Evolutionary conservation across 108 stramenopile genomes (phyloP), one percentile per base, ranked within the genome.

Genomic region (Stephanodiscus minutulus): DNA sequence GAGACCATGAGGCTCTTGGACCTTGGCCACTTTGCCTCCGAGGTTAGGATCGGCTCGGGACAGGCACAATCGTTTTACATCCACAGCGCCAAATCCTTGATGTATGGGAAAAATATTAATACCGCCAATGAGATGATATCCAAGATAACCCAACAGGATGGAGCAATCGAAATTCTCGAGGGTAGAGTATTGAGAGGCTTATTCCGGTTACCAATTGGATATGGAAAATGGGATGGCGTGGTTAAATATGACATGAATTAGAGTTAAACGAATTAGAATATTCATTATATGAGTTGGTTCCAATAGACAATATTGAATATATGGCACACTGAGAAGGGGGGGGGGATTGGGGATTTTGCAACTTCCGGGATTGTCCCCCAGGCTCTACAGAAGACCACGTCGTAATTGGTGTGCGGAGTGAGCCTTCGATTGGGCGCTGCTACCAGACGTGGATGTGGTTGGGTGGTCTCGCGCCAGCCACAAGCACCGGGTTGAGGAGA

Each of bases 51-150:
- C 3, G 8, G 48, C 6, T 46, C 27, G 10, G 64, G 64, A 28
- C 48, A 64, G 2, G 27, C 44, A 4, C 27, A 50, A 35, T 64
- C 64, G 21, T 50, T 64, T 49, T 64, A 64, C 22, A 21, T 64
- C 6, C 47, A 31, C 24, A 64, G 27, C 29, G 21, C 24, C 15
- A 27, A 27, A 0, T 46, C 47, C 29, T 33, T 50, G 47, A 43
- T 24, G 46, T 64, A 29, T 21, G 29, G 17, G 35, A 24, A 20
- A 20, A 37, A 28, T n/a, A 17, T 17, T 37, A 13, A 44, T 0
- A 44, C 43, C 0, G 11, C 43, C 43, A 15, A 44, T 44, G 13
- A 13, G 43, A 17, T 44, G 43, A 2, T 44, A 2, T 44, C 55
- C 10, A 29, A 29, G 31, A 27, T 27, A 12, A 50, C 20, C n/a